A percentile compares a stretch with the other conserved stretches of the same genome.
Evolutionary conservation across 2,329 filamentous ascomycete genomes (phyloP).

Genomic region (Aspergillus ochraceoroseus): DNA sequence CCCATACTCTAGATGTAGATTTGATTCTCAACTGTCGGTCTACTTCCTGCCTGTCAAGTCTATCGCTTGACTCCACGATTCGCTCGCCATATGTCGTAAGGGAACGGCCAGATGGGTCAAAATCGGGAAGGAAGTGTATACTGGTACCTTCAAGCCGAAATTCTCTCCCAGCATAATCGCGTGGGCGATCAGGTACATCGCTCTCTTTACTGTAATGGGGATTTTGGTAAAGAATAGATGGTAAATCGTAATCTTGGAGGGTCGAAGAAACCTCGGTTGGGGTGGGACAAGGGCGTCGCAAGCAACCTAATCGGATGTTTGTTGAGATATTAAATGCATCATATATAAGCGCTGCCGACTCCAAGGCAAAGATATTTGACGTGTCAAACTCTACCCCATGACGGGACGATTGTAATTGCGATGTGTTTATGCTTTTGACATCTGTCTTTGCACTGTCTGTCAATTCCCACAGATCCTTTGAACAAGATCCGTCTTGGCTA

Average conservation of each 20-base stretch:
- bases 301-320: constrained; percentile 24
- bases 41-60: constrained; percentile 47
- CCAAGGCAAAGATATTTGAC: constrained; percentile 19
- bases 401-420: constrained; percentile 21
- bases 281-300: constrained; percentile 26
- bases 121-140: constrained; percentile 72
- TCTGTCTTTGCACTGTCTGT: constrained; percentile 12
- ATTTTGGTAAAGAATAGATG: constrained; percentile 73
- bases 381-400: constrained; percentile 11
- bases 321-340: constrained; percentile 29
- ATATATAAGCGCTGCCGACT: constrained; percentile 23
- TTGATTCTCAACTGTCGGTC: constrained; percentile 52
- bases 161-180: constrained; percentile 83
- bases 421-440: constrained; percentile 13
- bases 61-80: constrained; percentile 47
- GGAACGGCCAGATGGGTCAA: constrained; percentile 61
- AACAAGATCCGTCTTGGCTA: constrained; percentile 58
- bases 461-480: constrained; percentile 41
- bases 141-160: constrained; percentile 73
- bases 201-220: constrained; percentile 78
- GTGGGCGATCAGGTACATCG: constrained; percentile 70
- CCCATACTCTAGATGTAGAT: constrained; percentile 69
- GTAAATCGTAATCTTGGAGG: constrained; percentile 53
- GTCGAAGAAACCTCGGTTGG: constrained; percentile 51
- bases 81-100: constrained; percentile 54